A percentile compares a stretch with the other conserved stretches of the same genome.
These are phyloP conservation scores for Linaria vulgaris DNA, from an alignment of 257 asterid genomes.

Conservation along the genomic window DNA sequence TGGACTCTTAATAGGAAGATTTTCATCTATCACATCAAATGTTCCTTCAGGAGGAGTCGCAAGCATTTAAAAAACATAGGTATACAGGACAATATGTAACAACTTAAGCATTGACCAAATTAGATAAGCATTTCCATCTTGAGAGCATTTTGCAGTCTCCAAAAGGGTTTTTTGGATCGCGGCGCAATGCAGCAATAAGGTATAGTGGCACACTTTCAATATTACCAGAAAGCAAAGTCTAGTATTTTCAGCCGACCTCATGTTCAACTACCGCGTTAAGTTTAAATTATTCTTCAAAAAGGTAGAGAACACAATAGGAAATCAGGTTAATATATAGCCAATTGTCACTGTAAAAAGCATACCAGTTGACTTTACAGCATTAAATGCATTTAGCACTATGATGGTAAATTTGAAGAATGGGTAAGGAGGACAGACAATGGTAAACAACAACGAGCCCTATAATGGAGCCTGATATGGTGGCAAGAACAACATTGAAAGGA, in stretches of 20 bases:
- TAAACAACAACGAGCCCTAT: slow-evolving; percentile 79
- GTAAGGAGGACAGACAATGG: slow-evolving; percentile 69
- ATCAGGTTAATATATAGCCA: too few relatives aligned
- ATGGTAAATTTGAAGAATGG: slow-evolving; percentile 85
- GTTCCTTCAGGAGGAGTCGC: slow-evolving; percentile 93
- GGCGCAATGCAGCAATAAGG: slow-evolving; percentile 87
- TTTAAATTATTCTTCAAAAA: slow-evolving; percentile 5
- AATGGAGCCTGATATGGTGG: slow-evolving; percentile 82
- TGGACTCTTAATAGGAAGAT: slow-evolving; percentile 47
- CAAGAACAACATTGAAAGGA: slow-evolving; percentile 80
- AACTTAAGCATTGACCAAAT: slow-evolving; percentile 95
- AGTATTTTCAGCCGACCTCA: slow-evolving; percentile 7
- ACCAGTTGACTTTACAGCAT: neutral
- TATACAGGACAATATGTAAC: slow-evolving; percentile 69
- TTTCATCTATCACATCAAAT: slow-evolving; percentile 55
- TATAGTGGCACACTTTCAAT: slow-evolving; percentile 98
- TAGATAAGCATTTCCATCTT: slow-evolving; percentile 98
- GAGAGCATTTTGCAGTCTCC: slow-evolving; percentile 78
- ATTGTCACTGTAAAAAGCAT: too few relatives aligned
- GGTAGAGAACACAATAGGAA: neutral
- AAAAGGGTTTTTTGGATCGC: slow-evolving; percentile 91
- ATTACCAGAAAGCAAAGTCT: slow-evolving; percentile 56
- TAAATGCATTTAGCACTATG: slow-evolving; percentile 12
- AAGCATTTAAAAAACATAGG: slow-evolving; percentile 91
- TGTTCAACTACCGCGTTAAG: slow-evolving; percentile 8